These are phyloP conservation scores for Neopestalotiopsis rosae DNA, from an alignment of 2,329 filamentous ascomycete genomes.

Conservation along the genomic window DNA sequence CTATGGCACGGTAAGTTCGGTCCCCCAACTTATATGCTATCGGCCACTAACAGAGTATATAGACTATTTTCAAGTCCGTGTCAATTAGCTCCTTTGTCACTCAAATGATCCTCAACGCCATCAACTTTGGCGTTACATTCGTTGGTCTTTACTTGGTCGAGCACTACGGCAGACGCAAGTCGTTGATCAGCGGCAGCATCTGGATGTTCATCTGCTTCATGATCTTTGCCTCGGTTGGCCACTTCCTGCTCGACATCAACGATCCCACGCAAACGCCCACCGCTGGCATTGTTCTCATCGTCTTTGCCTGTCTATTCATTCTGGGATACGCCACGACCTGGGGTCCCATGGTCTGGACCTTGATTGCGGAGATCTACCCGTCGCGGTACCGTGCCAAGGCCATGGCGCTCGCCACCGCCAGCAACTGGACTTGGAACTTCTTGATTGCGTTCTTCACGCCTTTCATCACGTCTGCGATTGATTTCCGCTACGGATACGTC, in stretches of 20 bases:
- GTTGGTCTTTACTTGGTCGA: constrained; percentile 74
- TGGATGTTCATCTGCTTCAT: constrained; percentile 69
- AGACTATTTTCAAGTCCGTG: constrained; percentile 51
- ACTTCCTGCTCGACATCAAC: constrained; percentile 48
- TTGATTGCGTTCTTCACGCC: constrained; percentile 79
- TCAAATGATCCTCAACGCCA: constrained; percentile 69
- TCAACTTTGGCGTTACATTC: constrained; percentile 72
- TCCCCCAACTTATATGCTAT: background rate
- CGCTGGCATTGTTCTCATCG: constrained; percentile 65
- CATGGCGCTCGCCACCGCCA: constrained; percentile 65
- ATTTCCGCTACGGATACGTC: constrained; percentile 77
- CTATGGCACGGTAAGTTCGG: constrained; percentile 56
- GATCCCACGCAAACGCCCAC: constrained; percentile 40
- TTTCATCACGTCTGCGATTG: constrained; percentile 75
- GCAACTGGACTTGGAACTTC: constrained; percentile 78
- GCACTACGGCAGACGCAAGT: constrained; percentile 67
- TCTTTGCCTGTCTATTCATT: constrained; percentile 69
- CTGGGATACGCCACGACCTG: constrained; percentile 70
- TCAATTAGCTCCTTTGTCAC: constrained; percentile 66
- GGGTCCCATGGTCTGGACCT: constrained; percentile 69
- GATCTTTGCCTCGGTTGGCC: constrained; percentile 58
- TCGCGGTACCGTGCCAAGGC: constrained; percentile 64
- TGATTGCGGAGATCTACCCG: constrained; percentile 70
- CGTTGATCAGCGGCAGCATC: constrained; percentile 64
- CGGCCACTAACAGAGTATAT: background rate